A percentile compares a stretch with the other conserved stretches of the same genome.
These are phyloP conservation scores for Colletotrichum sp. DNA, from an alignment of 2,329 filamentous ascomycete genomes.

Conservation along the genomic window DNA sequence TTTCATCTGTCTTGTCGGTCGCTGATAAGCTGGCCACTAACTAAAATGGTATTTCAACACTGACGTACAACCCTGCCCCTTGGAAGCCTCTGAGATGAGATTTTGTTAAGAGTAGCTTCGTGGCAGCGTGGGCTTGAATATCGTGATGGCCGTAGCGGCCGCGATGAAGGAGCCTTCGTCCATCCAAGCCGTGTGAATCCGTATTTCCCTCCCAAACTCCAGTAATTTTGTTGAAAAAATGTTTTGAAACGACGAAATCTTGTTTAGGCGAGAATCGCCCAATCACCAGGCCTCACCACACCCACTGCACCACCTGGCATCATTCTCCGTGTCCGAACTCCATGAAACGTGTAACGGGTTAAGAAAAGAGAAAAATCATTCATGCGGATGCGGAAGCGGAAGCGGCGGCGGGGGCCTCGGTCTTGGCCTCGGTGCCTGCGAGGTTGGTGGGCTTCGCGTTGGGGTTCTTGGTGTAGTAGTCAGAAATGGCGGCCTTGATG, in stretches of 20 bases:
- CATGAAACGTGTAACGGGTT: background rate
- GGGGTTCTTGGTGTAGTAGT: constrained; percentile 92
- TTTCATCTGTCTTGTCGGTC: constrained; percentile 1
- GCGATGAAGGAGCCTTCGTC: background rate
- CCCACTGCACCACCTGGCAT: background rate
- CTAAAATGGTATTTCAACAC: constrained; percentile 16
- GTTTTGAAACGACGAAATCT: background rate
- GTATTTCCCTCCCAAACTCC: constrained; percentile 12
- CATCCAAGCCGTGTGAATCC: background rate
- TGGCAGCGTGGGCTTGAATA: constrained; percentile 1
- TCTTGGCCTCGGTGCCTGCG: constrained; percentile 72
- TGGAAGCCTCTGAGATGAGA: background rate
- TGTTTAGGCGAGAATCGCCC: background rate
- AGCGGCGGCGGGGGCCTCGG: constrained; percentile 40
- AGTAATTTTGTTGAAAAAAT: constrained; percentile 1
- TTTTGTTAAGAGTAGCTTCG: background rate
- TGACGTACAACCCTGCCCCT: constrained; percentile 6
- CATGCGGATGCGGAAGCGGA: constrained; percentile 28
- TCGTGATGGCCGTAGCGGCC: background rate
- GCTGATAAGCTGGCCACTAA: constrained; percentile 11
- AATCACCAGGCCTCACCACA: background rate
- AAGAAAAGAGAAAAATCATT: background rate
- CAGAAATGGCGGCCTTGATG: constrained; percentile 88
- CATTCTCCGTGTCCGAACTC: background rate
- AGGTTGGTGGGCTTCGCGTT: constrained; percentile 75